Conservation (phyloP, 192 early-diverging fungal genomes). For the Coemansia sp. region DNA sequence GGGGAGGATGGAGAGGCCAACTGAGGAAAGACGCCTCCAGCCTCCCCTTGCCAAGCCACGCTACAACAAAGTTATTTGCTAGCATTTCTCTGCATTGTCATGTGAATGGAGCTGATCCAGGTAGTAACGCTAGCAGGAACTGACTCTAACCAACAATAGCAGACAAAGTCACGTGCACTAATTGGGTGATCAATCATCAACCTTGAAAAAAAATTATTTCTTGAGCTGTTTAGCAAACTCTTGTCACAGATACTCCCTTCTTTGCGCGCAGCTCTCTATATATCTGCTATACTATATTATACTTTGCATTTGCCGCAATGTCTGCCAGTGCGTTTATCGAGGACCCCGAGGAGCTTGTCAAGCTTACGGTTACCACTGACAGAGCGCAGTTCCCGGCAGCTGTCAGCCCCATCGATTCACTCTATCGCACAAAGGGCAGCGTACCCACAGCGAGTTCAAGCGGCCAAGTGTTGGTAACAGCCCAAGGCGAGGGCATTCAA, state of each 20-base stretch:
- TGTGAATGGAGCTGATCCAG: not conserved
- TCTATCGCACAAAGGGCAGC: conserved; percentile 10
- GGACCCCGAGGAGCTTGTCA: conserved; percentile 44
- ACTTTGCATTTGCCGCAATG: conserved; percentile 13
- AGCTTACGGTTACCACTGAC: conserved; percentile 38
- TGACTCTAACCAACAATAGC: not conserved
- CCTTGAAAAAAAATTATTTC: conserved; percentile 8
- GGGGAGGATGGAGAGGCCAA: not conserved
- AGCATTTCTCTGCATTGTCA: not conserved
- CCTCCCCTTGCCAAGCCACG: not conserved
- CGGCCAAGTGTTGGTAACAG: conserved; percentile 38
- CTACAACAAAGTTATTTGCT: not conserved
- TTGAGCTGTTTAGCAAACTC: not conserved
- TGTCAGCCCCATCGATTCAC: conserved; percentile 36
- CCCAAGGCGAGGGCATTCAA: conserved; percentile 48
- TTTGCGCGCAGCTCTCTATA: not conserved
- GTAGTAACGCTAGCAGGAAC: not conserved
- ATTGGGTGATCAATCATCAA: not conserved
- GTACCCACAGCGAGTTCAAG: not conserved
- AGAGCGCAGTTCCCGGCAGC: conserved; percentile 44
- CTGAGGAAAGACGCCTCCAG: not conserved
- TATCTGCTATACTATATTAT: not conserved
- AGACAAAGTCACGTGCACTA: not conserved
- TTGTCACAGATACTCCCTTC: not conserved
- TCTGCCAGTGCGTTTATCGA: conserved; percentile 38